Conservation (phyloP, 2,329 filamentous ascomycete genomes). For the Pseudogymnoascus pannorum region DNA sequence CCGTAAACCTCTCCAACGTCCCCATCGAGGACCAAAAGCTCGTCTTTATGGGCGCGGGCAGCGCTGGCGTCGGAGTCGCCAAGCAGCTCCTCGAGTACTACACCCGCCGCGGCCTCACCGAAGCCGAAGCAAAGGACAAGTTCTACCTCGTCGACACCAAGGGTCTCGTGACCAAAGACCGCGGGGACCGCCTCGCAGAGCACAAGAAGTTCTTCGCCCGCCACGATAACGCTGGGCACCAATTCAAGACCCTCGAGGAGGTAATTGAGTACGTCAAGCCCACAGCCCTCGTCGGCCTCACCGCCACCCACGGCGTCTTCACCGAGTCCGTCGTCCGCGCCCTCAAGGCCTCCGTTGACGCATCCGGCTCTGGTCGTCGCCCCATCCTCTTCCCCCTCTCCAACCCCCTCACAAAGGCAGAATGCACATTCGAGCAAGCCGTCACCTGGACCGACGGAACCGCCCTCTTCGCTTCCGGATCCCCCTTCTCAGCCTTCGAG, state of each 20-base stretch:
- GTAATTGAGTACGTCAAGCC: conserved; percentile 94
- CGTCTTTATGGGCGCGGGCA: conserved; percentile 93
- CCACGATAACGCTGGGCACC: conserved; percentile 55
- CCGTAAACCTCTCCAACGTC: conserved; percentile 77
- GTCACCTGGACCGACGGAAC: conserved; percentile 85
- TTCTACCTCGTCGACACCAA: conserved; percentile 98
- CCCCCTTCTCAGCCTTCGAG: conserved; percentile 69
- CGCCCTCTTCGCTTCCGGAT: conserved; percentile 90
- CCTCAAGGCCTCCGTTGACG: conserved; percentile 57
- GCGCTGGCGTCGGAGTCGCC: conserved; percentile 91
- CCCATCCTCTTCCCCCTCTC: conserved; percentile 95
- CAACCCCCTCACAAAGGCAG: conserved; percentile 92
- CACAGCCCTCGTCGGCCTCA: conserved; percentile 88
- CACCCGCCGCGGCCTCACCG: conserved; percentile 80
- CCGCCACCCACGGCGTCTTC: conserved; percentile 90
- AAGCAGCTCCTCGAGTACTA: conserved; percentile 98
- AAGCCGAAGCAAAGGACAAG: conserved; percentile 79
- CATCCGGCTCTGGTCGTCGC: conserved; percentile 60
- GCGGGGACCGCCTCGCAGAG: conserved; percentile 86
- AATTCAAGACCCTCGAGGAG: conserved; percentile 75
- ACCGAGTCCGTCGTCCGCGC: conserved; percentile 75
- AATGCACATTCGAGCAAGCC: conserved; percentile 94
- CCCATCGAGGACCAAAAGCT: conserved; percentile 85
- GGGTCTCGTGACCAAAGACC: conserved; percentile 87
- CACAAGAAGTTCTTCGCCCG: conserved; percentile 73